Base-by-base conservation (phyloP, 805 yeast species). In the Myxozyma vanderwaltii region DNA sequence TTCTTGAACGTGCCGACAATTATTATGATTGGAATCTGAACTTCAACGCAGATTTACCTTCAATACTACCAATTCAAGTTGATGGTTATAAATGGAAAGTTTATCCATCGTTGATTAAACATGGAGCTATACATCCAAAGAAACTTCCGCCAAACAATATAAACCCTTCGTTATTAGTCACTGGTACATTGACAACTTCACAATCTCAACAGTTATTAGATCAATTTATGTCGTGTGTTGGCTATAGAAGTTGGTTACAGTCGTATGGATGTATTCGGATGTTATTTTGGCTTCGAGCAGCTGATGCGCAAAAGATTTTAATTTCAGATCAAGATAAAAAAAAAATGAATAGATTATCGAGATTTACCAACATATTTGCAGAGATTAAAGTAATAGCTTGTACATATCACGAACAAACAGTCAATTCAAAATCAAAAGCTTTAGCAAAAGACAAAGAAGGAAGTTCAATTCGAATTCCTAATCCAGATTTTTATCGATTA, bases 51-150 rank as follows among this genome's bases (percentile, higher is more conserved):
- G 56, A 50, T 31, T 23, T 60, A 13, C 41, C 51, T 50, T 8
- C 38, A 61, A 7, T 56, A 63, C n/a, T 55, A 45, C 31, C 65
- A 56, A 45, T 71, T 65, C 59, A 69, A 73, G 75, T 47, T 31
- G 85, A 86, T 67, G 91, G 94, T 3, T 87, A 80, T 69, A 73
- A 81, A 15, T 89, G 96, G 96, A 72, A 72, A 3, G 77, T 90
- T 0, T 89, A 79, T 67, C 70, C 74, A 2, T 71, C 76, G 0
- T 59, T 86, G 7, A 75, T 80, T 7, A 67, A 76, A 3, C 78
- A 79, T 6, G 81, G 81, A 33, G 56, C 75, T 4, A 69, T 87
- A 0, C 65, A 65, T 0, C 84, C 82, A 0, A 71, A 64, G 10
- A 63, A 55, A 2, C 72, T 75, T 59, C 48, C 72, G 3, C 68